Percentiles rank a stretch among this genome's conserved stretches.
Evolutionary conservation across 257 asterid species (phyloP).

Genomic region (Nicotiana undulata): DNA sequence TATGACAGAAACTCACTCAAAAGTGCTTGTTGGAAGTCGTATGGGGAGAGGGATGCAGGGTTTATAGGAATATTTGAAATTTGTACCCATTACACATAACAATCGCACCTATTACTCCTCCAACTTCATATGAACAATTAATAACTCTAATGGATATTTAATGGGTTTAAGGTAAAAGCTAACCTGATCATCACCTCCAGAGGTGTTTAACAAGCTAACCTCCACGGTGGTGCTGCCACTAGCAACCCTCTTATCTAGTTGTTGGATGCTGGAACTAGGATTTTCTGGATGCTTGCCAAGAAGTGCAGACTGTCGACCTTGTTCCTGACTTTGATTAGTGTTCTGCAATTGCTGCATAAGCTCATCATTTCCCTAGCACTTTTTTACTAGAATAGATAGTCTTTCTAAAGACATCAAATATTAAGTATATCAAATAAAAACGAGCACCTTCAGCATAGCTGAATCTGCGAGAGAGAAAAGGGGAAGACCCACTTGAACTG

Average conservation of each 20-base stretch:
- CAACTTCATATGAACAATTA: neutral
- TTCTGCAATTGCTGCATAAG: constrained; percentile 16
- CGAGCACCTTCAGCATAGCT: constrained; percentile 5
- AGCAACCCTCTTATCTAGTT: constrained; percentile 11
- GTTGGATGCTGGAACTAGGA: constrained; percentile 11
- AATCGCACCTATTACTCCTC: neutral
- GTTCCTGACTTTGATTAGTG: constrained; percentile 5
- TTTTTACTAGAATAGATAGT: neutral
- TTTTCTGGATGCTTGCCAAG: constrained; percentile 8
- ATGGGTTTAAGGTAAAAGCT: neutral
- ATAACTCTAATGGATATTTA: neutral
- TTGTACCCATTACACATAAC: neutral
- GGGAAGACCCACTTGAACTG: constrained; percentile 10
- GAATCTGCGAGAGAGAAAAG: constrained; percentile 8
- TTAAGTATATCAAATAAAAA: neutral
- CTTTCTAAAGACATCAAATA: neutral
- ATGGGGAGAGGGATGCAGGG: neutral
- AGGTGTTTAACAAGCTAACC: constrained; percentile 11
- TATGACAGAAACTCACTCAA: neutral
- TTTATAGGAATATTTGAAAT: neutral
- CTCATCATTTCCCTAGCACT: neutral
- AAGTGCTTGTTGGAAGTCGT: neutral
- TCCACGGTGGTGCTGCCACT: constrained; percentile 4
- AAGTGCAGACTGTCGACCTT: constrained; percentile 1
- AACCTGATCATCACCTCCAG: constrained; percentile 21